Conservation (phyloP, 2,329 filamentous ascomycete genomes). For the Pyricularia pennisetigena region DNA sequence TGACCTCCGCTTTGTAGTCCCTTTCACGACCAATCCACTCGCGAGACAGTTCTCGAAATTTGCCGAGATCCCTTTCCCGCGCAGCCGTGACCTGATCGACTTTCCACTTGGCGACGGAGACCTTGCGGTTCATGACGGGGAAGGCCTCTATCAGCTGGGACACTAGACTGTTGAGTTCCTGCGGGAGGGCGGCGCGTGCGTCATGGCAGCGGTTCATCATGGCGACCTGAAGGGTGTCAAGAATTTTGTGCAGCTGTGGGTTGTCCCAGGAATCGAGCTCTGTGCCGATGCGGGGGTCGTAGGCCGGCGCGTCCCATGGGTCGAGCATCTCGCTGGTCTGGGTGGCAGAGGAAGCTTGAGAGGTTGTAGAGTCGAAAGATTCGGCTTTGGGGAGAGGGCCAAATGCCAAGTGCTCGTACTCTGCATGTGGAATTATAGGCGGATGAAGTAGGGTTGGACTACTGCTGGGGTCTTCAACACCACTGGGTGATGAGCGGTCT, state of each 20-base stretch:
- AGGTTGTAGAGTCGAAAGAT: not conserved
- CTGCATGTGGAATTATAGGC: not conserved
- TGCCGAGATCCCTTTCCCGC: constrained; percentile 20
- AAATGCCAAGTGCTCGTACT: not conserved
- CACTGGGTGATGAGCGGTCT: not conserved
- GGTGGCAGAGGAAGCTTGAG: not conserved
- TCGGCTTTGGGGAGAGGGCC: not conserved
- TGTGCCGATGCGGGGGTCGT: not conserved
- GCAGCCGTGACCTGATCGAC: constrained; percentile 18
- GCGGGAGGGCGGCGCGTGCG: constrained; percentile 20
- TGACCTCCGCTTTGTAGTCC: constrained; percentile 27
- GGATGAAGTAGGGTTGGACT: not conserved
- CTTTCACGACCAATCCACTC: constrained; percentile 28
- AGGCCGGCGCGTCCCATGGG: not conserved
- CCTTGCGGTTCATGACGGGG: constrained; percentile 14
- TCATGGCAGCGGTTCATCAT: constrained; percentile 25
- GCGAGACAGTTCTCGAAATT: constrained; percentile 24
- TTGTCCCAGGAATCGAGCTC: constrained; percentile 21
- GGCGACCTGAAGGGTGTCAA: constrained; percentile 29
- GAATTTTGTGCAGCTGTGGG: constrained; percentile 32
- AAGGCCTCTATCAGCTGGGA: constrained; percentile 26
- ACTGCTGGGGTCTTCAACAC: not conserved
- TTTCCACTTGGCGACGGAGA: constrained; percentile 14
- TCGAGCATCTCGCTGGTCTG: not conserved
- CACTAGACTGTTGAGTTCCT: constrained; percentile 31